Evolutionary conservation across 345 rosid genomes (phyloP).

Genomic region (Boechera stricta): DNA sequence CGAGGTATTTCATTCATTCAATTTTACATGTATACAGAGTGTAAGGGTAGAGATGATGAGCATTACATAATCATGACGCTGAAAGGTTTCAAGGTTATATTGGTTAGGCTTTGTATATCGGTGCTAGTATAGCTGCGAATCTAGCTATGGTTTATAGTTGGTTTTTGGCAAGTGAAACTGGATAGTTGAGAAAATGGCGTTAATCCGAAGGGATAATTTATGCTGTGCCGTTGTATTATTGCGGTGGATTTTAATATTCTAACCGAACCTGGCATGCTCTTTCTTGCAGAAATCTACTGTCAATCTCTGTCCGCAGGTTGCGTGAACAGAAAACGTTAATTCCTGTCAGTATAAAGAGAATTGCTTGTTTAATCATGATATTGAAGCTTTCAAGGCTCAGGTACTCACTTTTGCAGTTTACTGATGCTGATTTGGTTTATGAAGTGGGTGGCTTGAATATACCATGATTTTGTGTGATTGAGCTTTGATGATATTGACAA

Average conservation of each 20-base stretch:
- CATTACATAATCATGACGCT: background rate
- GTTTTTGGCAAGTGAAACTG: background rate
- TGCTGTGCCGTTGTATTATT: background rate
- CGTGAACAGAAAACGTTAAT: slow-evolving; percentile 65
- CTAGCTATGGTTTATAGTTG: background rate
- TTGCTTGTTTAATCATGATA: slow-evolving; percentile 85
- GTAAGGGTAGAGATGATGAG: background rate
- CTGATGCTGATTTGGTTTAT: background rate
- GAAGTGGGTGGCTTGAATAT: background rate
- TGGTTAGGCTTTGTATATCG: background rate
- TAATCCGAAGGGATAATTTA: background rate
- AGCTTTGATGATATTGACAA: background rate
- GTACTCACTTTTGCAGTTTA: slow-evolving; percentile 46
- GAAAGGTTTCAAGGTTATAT: background rate
- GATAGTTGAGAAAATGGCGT: background rate
- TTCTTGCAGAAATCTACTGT: slow-evolving; percentile 55
- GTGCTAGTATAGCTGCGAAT: slow-evolving; percentile 1
- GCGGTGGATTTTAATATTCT: no score
- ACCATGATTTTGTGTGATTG: background rate
- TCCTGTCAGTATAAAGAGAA: slow-evolving; percentile 69
- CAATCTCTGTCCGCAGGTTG: slow-evolving; percentile 71
- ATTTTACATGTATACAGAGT: background rate
- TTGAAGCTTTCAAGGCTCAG: slow-evolving; percentile 77
- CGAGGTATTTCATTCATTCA: slow-evolving; percentile 49
- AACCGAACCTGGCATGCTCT: background rate